Percentiles rank a stretch among this genome's conserved stretches.
phyloP scores from a whole-genome alignment of 2,329 filamentous ascomycete genomes.

The Daldinia eschscholtzii region DNA sequence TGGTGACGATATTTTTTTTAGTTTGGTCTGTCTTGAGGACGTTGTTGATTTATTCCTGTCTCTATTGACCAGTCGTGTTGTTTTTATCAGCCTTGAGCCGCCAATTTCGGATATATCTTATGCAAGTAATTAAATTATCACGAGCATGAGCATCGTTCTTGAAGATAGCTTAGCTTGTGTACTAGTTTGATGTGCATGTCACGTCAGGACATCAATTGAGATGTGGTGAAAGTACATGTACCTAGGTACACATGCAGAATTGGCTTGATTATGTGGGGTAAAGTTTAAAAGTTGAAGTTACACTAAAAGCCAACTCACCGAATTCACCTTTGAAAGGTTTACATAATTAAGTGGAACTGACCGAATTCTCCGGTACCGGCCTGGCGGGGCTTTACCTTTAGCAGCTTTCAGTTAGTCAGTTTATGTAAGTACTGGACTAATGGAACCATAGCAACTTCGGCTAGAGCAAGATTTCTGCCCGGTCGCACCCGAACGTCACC shows the following conservation, averaged over 20 bases:
- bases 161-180: not conserved
- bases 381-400: not conserved
- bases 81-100: not conserved
- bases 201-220: not conserved
- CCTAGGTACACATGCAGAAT: constrained; percentile 5
- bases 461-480: constrained; percentile 4
- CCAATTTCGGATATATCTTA: not conserved
- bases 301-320: constrained; percentile 10
- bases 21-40: not conserved
- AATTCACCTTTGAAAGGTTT: constrained; percentile 8
- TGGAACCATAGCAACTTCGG: constrained; percentile 13
- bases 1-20: not conserved
- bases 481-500: constrained; percentile 2
- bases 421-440: not conserved
- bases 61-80: not conserved
- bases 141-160: not conserved
- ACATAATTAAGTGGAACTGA: constrained; percentile 4
- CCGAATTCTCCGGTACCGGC: constrained; percentile 18
- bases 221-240: not conserved
- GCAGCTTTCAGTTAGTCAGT: not conserved
- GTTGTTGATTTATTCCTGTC: not conserved
- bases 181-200: constrained; percentile 5
- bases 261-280: not conserved
- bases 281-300: not conserved
- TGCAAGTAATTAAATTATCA: constrained; percentile 1